Percentiles rank a stretch among this genome's conserved stretches.
Conservation (phyloP, 2,329 filamentous ascomycete species). For the Hypoxylon sp. region DNA sequence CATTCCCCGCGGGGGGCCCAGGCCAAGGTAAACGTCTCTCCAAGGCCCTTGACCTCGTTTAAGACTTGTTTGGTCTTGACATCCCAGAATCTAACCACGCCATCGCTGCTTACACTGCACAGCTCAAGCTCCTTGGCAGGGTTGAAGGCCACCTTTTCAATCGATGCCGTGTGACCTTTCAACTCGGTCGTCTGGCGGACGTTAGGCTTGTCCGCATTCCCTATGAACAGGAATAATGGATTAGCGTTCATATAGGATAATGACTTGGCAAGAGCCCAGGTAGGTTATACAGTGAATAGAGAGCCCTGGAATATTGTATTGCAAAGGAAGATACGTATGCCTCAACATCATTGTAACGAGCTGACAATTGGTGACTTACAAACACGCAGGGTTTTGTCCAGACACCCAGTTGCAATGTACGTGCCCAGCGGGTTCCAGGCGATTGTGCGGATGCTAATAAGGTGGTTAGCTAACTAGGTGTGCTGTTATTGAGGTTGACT, state of each 20-base stretch:
- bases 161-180: constrained; percentile 72
- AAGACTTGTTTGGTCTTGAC: constrained; percentile 78
- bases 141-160: constrained; percentile 84
- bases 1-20: constrained; percentile 80
- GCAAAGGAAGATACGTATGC: not conserved
- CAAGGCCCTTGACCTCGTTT: constrained; percentile 75
- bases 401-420: constrained; percentile 83
- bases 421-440: constrained; percentile 90
- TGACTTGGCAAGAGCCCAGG: not conserved
- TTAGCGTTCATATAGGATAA: constrained; percentile 12
- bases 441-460: constrained; percentile 76
- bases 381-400: constrained; percentile 77
- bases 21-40: constrained; percentile 76
- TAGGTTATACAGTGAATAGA: not conserved
- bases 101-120: constrained; percentile 79
- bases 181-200: constrained; percentile 82
- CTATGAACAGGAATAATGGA: constrained; percentile 51
- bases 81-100: constrained; percentile 83
- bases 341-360: not conserved
- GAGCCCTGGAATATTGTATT: not conserved
- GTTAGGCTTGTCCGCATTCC: constrained; percentile 82
- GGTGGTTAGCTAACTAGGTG: constrained; percentile 15
- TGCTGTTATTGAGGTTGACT: not conserved
- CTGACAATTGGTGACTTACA: constrained; percentile 63
- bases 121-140: constrained; percentile 82